Evolutionary conservation across 352 stramenopile species (phyloP).

Genomic region (Globisporangium splendens): DNA sequence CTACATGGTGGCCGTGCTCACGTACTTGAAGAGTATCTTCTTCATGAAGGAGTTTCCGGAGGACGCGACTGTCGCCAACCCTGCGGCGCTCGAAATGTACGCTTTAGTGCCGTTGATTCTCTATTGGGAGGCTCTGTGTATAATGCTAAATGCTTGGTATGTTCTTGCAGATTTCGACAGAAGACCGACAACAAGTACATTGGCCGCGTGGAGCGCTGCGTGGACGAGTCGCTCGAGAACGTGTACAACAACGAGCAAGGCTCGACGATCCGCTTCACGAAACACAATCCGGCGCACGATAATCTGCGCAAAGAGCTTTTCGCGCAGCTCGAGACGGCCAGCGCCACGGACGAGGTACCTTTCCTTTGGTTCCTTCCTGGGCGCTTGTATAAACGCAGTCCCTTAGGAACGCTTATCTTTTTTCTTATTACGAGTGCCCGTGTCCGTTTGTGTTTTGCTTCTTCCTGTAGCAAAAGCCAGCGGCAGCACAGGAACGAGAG

Average conservation of each 20-base stretch:
- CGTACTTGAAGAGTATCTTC: conserved; percentile 97
- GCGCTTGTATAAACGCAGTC: too few species aligned
- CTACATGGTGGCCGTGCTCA: conserved; percentile 95
- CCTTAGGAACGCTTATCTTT: too few species aligned
- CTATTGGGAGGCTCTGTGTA: not conserved
- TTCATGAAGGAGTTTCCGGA: conserved; percentile 94
- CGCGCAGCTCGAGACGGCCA: conserved; percentile 41
- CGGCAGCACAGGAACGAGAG: not conserved
- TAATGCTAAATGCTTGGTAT: not conserved
- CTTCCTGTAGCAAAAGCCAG: not conserved
- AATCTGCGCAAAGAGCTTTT: conserved; percentile 81
- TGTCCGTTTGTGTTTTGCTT: not conserved
- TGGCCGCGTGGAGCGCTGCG: conserved; percentile 87
- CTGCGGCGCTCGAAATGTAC: conserved; percentile 83
- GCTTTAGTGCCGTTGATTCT: conserved; percentile 8
- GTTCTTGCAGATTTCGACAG: conserved; percentile 48
- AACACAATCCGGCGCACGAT: conserved; percentile 77
- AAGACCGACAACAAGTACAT: conserved; percentile 86
- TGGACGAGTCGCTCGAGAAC: conserved; percentile 91
- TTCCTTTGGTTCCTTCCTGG: too few species aligned
- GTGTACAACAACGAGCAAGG: conserved; percentile 92
- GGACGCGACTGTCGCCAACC: conserved; percentile 64
- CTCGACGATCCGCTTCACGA: conserved; percentile 87
- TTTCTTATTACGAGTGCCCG: too few species aligned
- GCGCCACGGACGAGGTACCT: conserved; percentile 3